phyloP scores from a whole-genome alignment of 805 yeast genomes.

The Sugiyamaella smithiae region DNA sequence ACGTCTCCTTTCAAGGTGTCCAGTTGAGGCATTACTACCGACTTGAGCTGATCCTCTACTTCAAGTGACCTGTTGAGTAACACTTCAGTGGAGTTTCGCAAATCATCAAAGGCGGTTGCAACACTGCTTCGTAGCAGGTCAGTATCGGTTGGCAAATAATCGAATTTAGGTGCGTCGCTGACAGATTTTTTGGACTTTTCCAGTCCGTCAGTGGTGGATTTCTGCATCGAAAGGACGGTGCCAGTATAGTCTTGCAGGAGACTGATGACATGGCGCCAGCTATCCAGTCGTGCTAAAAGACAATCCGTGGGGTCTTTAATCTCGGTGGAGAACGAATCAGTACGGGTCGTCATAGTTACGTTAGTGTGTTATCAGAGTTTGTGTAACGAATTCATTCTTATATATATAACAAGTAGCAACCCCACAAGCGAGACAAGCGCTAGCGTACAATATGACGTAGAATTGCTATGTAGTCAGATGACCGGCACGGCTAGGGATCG shows the following conservation, averaged over 20 bases:
- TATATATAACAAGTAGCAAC: too few species aligned
- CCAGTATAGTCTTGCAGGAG: constrained; percentile 33
- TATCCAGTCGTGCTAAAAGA: constrained; percentile 37
- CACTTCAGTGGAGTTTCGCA: constrained; percentile 34
- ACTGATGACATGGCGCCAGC: constrained; percentile 37
- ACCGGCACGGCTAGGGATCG: neutral
- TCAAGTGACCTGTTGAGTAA: constrained; percentile 38
- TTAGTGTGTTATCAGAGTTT: too few species aligned
- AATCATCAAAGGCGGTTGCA: constrained; percentile 34
- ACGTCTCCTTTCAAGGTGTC: constrained; percentile 42
- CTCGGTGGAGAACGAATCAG: neutral
- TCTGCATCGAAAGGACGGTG: constrained; percentile 31
- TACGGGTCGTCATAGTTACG: neutral
- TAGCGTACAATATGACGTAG: too few species aligned
- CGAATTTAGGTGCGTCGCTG: constrained; percentile 37
- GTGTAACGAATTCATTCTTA: too few species aligned
- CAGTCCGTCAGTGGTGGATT: constrained; percentile 28
- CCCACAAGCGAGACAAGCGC: too few species aligned
- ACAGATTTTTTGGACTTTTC: constrained; percentile 37
- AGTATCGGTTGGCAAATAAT: constrained; percentile 15
- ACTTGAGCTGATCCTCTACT: constrained; percentile 39
- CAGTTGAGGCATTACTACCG: constrained; percentile 43
- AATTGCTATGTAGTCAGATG: neutral
- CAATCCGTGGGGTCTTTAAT: constrained; percentile 37
- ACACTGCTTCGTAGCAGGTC: constrained; percentile 26